Conservation (phyloP, 2,329 filamentous ascomycete genomes). For the Sarocladiaceae sp. region DNA sequence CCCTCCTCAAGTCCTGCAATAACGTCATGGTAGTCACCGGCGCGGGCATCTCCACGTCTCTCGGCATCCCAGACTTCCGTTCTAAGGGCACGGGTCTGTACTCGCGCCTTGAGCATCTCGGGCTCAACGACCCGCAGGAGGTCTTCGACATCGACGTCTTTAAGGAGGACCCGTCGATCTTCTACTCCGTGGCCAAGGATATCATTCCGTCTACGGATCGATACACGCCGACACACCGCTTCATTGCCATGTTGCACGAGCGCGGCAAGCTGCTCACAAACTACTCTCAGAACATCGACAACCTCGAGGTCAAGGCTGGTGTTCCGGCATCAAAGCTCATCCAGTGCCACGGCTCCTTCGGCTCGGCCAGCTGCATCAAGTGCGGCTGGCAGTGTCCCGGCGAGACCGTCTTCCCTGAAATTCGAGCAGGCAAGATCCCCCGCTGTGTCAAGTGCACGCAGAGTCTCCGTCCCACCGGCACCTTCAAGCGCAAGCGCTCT, state of each 20-base stretch:
- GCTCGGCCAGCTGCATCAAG: constrained; percentile 80
- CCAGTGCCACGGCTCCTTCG: constrained; percentile 95
- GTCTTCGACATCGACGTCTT: constrained; percentile 92
- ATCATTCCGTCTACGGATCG: constrained; percentile 75
- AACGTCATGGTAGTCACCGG: constrained; percentile 94
- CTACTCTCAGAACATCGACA: constrained; percentile 99
- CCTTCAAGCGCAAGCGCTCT: constrained; percentile 33
- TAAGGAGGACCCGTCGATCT: constrained; percentile 76
- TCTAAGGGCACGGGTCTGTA: constrained; percentile 92
- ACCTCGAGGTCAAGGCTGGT: constrained; percentile 82
- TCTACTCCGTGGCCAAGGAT: constrained; percentile 86
- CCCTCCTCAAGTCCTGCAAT: constrained; percentile 62
- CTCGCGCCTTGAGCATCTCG: constrained; percentile 72
- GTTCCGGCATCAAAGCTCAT: constrained; percentile 76
- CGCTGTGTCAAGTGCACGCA: constrained; percentile 66
- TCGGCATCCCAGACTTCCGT: constrained; percentile 95
- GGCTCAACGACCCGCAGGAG: constrained; percentile 79
- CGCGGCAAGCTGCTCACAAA: constrained; percentile 89
- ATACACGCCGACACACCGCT: constrained; percentile 88
- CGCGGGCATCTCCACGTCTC: constrained; percentile 91
- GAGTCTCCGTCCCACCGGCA: constrained; percentile 32
- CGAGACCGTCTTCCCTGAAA: constrained; percentile 71
- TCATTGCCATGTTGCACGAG: constrained; percentile 83
- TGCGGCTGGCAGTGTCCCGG: constrained; percentile 71
- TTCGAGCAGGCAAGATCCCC: constrained; percentile 70